Evolutionary conservation across 371 early-diverging fungal genomes (phyloP).

Genomic region (Apophysomyces sp.): DNA sequence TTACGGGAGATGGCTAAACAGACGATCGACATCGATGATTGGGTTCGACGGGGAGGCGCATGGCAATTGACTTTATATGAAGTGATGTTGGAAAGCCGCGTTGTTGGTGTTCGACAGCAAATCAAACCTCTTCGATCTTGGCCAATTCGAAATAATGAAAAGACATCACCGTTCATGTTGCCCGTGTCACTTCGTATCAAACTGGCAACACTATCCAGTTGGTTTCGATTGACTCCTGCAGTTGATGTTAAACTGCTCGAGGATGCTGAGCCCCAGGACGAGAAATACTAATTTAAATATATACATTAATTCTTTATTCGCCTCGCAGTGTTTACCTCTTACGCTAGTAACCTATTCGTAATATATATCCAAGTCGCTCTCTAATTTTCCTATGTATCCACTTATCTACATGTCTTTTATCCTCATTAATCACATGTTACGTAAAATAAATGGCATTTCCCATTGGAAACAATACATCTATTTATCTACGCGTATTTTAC

Average conservation of each 20-base stretch:
- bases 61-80: slow-evolving; percentile 29
- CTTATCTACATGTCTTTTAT: not conserved
- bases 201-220: slow-evolving; percentile 17
- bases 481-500: too few relatives aligned
- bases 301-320: not conserved
- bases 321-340: not conserved
- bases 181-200: slow-evolving; percentile 30
- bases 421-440: not conserved
- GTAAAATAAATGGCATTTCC: not conserved
- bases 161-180: slow-evolving; percentile 5
- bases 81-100: slow-evolving; percentile 33
- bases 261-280: not conserved
- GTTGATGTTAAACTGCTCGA: not conserved
- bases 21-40: slow-evolving; percentile 26
- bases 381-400: not conserved
- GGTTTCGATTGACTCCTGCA: slow-evolving; percentile 10
- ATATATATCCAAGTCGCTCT: not conserved
- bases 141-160: slow-evolving; percentile 18
- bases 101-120: slow-evolving; percentile 32
- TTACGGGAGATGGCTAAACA: slow-evolving; percentile 24
- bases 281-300: not conserved
- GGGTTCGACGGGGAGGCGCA: slow-evolving; percentile 27
- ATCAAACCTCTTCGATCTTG: slow-evolving; percentile 18
- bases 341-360: not conserved
- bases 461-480: too few relatives aligned